Evolutionary conservation across 108 stramenopile genomes (phyloP), one percentile per base, ranked within the genome.

Genomic region (Nitzschia sp.): DNA sequence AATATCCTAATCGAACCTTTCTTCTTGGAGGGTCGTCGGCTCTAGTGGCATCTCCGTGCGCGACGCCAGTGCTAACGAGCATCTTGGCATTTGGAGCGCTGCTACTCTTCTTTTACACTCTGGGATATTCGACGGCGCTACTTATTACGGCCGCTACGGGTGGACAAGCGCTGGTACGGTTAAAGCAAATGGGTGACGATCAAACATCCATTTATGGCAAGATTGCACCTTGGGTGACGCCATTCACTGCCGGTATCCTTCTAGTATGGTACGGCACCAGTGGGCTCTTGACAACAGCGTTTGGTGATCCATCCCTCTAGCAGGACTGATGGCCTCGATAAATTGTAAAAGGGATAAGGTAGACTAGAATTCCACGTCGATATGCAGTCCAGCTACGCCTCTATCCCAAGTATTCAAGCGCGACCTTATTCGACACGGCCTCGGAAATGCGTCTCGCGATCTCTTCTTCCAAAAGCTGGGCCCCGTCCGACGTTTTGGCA

Each of bases 261-360:
- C 72, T 93, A 54, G n/a, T n/a, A n/a, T 87, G 80, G 63, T 93
- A 87, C 66, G 92, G 92, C 0, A 86, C 86, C 51, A 87, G 83
- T 76, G 92, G 92, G 9, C 71, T 91, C 18, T 68, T 93, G 55
- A 75, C 76, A 21, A 86, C 87, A 25, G 54, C 86, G 32, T 79
- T 90, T 57, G 92, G 92, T 30, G 92, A 93, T 79, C 92, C 92
- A 3, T 86, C 84, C 26, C n/a, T n/a, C 46, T 93, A 26, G 89
- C 85, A 4, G 92, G 85, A 15, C 28, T 72, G 51, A 19, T 51
- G n/a, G n/a, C 49, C 11, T 51, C 21, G 18, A 19, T 5, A 19
- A 51, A 23, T 51, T 19, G 21, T 4, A 42, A 42, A n/a, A n/a
- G n/a, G n/a, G n/a, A n/a, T n/a, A n/a, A 42, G 13, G 9, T 42